A percentile compares a stretch with the other conserved stretches of the same genome.
Evolutionary conservation across 148 eudicot genomes (phyloP).

Genomic region (Rhododendron griersonianum): DNA sequence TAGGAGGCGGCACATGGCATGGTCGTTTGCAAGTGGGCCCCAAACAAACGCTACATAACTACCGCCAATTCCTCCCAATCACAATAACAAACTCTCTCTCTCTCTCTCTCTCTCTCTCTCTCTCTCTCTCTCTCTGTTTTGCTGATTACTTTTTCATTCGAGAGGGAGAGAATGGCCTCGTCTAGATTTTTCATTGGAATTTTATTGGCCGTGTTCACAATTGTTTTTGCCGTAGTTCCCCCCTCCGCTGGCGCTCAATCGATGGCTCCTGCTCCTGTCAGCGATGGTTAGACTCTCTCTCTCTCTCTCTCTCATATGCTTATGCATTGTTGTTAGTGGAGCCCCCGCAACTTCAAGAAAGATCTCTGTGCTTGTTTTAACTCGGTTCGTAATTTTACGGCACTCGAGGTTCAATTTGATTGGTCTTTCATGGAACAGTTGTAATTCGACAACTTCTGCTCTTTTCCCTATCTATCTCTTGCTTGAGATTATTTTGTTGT

Average conservation of each 20-base stretch:
- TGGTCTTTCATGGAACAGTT: background rate
- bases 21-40: background rate
- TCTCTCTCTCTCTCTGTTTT: background rate
- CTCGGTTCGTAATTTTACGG: no score
- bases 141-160: background rate
- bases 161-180: background rate
- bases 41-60: background rate
- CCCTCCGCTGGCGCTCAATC: constrained; percentile 21
- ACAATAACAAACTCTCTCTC: background rate
- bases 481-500: background rate
- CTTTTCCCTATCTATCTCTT: background rate
- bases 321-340: background rate
- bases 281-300: constrained; percentile 17
- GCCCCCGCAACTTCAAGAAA: background rate
- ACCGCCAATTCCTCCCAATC: background rate
- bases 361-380: background rate
- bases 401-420: no score
- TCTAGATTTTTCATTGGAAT: background rate
- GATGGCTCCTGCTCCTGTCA: constrained; percentile 28
- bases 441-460: background rate
- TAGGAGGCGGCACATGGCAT: background rate
- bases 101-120: background rate
- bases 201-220: background rate
- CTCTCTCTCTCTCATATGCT: background rate
- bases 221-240: constrained; percentile 8